These are phyloP conservation scores for Neurospora cerealis DNA, from an alignment of 495 filamentous ascomycete genomes.

Conservation along the genomic window DNA sequence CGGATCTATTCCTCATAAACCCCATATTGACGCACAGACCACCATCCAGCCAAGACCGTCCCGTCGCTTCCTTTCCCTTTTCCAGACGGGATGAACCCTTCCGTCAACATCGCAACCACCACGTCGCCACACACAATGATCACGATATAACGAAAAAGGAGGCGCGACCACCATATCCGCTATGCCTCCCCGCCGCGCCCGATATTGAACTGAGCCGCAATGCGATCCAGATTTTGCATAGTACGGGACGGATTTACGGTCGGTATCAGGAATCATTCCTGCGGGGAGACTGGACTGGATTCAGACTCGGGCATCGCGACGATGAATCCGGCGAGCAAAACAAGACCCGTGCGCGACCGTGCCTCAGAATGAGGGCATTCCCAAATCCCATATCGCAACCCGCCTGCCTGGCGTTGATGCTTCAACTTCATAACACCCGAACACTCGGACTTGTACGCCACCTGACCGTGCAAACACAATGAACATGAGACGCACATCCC, in stretches of 20 bases:
- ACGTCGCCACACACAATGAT: neutral
- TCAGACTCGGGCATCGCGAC: neutral
- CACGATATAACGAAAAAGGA: neutral
- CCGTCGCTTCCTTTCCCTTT: neutral
- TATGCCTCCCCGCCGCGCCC: neutral
- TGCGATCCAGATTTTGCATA: neutral
- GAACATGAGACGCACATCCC: neutral
- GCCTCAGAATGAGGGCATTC: neutral
- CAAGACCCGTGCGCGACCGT: neutral
- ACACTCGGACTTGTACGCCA: neutral
- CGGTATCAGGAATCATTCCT: neutral
- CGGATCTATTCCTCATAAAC: neutral
- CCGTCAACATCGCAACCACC: neutral
- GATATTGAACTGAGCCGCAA: neutral
- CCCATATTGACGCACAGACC: neutral
- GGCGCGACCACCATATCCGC: neutral
- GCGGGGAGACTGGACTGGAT: neutral
- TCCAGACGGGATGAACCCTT: neutral
- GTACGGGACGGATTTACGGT: neutral
- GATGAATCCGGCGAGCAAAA: neutral
- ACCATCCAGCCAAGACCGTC: neutral
- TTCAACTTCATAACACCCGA: neutral
- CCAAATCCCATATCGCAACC: neutral
- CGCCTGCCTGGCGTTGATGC: neutral
- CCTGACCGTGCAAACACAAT: neutral